Conservation (phyloP, 73 alveolate genomes). For the Tetrahymena thermophila region DNA sequence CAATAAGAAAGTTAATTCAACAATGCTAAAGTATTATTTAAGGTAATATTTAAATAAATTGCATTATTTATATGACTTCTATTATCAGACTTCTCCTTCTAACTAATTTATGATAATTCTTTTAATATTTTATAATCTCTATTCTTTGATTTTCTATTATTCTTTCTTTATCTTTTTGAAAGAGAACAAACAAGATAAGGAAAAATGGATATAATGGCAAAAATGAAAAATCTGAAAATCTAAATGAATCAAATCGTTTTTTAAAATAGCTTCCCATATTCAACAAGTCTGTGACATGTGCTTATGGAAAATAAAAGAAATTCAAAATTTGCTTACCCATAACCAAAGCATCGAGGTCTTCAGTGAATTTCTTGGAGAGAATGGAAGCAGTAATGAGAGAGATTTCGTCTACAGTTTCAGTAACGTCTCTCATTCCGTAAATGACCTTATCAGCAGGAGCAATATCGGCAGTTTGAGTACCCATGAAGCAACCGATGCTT, state of each 20-base stretch:
- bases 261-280: not conserved
- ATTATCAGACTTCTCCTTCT: too few species aligned
- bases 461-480: conserved; percentile 44
- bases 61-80: too few species aligned
- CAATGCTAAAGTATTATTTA: too few species aligned
- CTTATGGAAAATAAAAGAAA: not conserved
- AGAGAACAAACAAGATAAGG: not conserved
- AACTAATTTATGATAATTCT: too few species aligned
- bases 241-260: not conserved
- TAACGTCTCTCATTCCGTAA: conserved; percentile 56
- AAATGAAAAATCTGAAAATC: not conserved
- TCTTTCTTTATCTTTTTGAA: too few species aligned
- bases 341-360: conserved; percentile 47
- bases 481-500: conserved; percentile 41
- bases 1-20: too few species aligned
- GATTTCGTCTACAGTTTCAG: conserved; percentile 48
- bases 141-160: too few species aligned
- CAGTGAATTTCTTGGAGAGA: conserved; percentile 54
- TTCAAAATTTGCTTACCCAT: not conserved
- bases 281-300: not conserved
- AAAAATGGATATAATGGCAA: not conserved
- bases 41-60: too few species aligned
- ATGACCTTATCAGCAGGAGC: conserved; percentile 57
- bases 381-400: conserved; percentile 54
- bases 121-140: too few species aligned